Evolutionary conservation across 139 green algal genomes (phyloP).

Genomic region (Volvox reticuliferus): DNA sequence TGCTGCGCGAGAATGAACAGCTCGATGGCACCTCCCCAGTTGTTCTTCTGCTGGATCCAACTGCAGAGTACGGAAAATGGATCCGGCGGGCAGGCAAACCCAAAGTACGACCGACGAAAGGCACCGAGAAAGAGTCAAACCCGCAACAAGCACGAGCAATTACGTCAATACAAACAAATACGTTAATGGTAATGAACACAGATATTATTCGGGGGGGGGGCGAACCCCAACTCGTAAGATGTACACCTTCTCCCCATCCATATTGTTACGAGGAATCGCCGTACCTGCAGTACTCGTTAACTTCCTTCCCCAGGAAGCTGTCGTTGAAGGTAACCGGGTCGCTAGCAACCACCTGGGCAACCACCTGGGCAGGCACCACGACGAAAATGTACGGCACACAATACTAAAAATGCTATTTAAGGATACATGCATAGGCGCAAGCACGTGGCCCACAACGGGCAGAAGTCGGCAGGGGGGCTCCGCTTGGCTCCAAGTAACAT

Average conservation of each 20-base stretch:
- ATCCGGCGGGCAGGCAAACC: not conserved
- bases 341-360: constrained; percentile 77
- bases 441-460: too few species aligned
- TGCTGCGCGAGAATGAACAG: constrained; percentile 89
- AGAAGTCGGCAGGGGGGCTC: too few species aligned
- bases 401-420: not conserved
- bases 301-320: constrained; percentile 80
- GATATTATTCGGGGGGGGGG: too few species aligned
- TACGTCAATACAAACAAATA: too few species aligned
- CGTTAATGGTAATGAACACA: too few species aligned
- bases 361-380: too few species aligned
- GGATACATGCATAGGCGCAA: too few species aligned
- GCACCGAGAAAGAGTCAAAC: too few species aligned
- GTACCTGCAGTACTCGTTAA: constrained; percentile 78
- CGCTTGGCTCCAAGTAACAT: too few species aligned
- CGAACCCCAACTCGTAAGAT: too few species aligned
- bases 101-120: too few species aligned
- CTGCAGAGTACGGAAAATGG: not conserved
- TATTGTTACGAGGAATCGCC: constrained; percentile 50
- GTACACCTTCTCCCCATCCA: not conserved
- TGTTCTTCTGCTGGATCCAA: constrained; percentile 65
- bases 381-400: not conserved
- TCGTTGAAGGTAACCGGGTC: constrained; percentile 88
- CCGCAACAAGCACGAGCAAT: too few species aligned
- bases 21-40: constrained; percentile 97